Conservation (phyloP, 2,329 filamentous ascomycete species). For the Cordyceps sp. region DNA sequence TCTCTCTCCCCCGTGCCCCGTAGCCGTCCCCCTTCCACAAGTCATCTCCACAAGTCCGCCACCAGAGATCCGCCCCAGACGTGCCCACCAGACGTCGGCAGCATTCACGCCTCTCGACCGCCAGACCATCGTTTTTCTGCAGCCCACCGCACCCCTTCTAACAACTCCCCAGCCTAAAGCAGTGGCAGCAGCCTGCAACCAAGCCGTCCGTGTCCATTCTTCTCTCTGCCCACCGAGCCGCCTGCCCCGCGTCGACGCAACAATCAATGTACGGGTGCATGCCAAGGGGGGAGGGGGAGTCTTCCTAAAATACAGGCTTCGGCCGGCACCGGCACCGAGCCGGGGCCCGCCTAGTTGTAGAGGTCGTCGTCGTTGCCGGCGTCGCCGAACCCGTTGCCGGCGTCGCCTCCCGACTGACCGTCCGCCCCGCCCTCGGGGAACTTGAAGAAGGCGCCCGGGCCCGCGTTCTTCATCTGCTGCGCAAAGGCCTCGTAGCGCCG, state of each 20-base stretch:
- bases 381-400: slow-evolving; percentile 56
- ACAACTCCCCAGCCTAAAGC: slow-evolving; percentile 16
- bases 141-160: slow-evolving; percentile 12
- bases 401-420: slow-evolving; percentile 44
- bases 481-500: slow-evolving; percentile 96
- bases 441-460: slow-evolving; percentile 93
- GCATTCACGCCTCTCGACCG: slow-evolving; percentile 1
- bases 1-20: too few species aligned
- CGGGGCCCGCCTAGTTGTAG: slow-evolving; percentile 57
- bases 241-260: slow-evolving; percentile 10
- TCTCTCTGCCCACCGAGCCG: background rate
- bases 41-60: too few species aligned
- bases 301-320: slow-evolving; percentile 31
- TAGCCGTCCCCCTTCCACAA: too few species aligned
- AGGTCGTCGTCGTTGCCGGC: slow-evolving; percentile 91
- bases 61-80: background rate
- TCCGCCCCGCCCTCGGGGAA: slow-evolving; percentile 62
- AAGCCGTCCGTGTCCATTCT: background rate
- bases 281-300: too few species aligned
- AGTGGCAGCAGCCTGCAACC: slow-evolving; percentile 6
- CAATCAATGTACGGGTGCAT: too few species aligned
- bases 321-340: slow-evolving; percentile 6
- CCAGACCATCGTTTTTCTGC: too few species aligned
- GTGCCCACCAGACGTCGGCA: background rate
- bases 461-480: slow-evolving; percentile 97